Evolutionary conservation across 2,329 filamentous ascomycete genomes (phyloP), one percentile per base, ranked within the genome.

Genomic region (Phoma sp.): DNA sequence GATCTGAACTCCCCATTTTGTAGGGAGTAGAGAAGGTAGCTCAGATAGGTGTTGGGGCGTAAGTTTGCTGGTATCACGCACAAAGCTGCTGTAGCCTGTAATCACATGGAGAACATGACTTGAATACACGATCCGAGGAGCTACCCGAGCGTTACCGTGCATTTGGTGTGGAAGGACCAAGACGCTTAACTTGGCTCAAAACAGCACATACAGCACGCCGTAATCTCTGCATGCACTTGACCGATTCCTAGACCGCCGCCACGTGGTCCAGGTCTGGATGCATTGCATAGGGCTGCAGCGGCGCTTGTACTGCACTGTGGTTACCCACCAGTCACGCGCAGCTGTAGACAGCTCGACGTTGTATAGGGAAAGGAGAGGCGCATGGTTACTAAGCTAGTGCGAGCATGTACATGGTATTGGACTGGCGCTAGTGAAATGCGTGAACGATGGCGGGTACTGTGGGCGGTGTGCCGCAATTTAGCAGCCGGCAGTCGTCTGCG

Each of bases 201-300:
- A 31, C 12, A 13, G 12, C 29, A 31, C 29, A 31, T 13, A 31
- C 12, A 13, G 12, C 29, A 31, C 29, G 12, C 29, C 29, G 29
- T 31, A 31, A 31, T 31, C 10, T 10, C 29, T 31, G 12, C 29
- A 31, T 10, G 15, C 4, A 13, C 36, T 43, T 46, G 46, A 47
- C 47, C 47, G 37, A 46, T 27, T 19, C 43, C 25, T 27, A 37
- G 41, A 51, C 37, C 48, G 37, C 48, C 19, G 43, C 54, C 54
- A 57, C 48, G 54, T 51, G 54, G 37, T 35, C n/a, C 10, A 29
- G 43, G 43, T 46, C 38, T 31, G 47, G 48, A 13, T 43, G 47
- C 47, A 33, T 43, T 51, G 53, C 54, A 52, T 57, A 57, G 54
- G 54, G 54, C 54, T 57, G 54, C 54, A 52, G 38, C 24, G 19